Percentiles rank a stretch among this genome's conserved stretches.
Conservation (phyloP, 495 filamentous ascomycete genomes). For the Talaromyces stipitatus region DNA sequence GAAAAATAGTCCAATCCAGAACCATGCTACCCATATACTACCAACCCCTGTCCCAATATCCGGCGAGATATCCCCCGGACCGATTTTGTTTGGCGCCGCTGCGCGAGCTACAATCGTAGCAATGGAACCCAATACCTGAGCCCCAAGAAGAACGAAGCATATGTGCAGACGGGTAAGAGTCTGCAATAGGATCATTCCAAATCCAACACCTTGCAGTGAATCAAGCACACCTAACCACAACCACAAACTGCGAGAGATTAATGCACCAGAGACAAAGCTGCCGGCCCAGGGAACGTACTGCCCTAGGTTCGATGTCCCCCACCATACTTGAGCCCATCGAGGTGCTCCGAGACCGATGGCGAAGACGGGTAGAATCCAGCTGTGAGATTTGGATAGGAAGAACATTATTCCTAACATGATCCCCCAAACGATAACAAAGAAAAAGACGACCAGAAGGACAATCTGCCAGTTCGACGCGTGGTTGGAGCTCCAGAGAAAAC, state of each 20-base stretch:
- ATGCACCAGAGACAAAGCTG: conserved; percentile 31
- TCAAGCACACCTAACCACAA: conserved; percentile 45
- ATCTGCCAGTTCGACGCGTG: conserved; percentile 40
- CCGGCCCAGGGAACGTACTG: conserved; percentile 43
- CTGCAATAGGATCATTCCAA: conserved; percentile 45
- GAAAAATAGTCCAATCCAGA: conserved; percentile 57
- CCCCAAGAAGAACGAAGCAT: conserved; percentile 42
- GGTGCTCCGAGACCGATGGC: conserved; percentile 44
- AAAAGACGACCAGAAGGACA: conserved; percentile 31
- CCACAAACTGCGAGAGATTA: conserved; percentile 42
- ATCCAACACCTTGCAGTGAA: conserved; percentile 41
- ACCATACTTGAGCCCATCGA: conserved; percentile 46
- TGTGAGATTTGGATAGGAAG: conserved; percentile 36
- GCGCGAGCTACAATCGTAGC: conserved; percentile 41
- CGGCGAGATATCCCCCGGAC: conserved; percentile 40
- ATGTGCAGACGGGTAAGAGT: conserved; percentile 44
- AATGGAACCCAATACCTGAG: conserved; percentile 42
- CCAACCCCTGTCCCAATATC: conserved; percentile 34
- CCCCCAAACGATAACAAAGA: conserved; percentile 41
- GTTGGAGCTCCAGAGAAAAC: conserved; percentile 40
- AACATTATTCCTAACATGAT: conserved; percentile 30
- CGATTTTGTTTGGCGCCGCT: conserved; percentile 40
- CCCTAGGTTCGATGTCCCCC: conserved; percentile 40
- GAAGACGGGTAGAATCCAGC: conserved; percentile 44
- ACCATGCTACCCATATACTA: conserved; percentile 50